Conservation (phyloP, 768 basidiomycete genomes). For the Phaeotremella fagi region DNA sequence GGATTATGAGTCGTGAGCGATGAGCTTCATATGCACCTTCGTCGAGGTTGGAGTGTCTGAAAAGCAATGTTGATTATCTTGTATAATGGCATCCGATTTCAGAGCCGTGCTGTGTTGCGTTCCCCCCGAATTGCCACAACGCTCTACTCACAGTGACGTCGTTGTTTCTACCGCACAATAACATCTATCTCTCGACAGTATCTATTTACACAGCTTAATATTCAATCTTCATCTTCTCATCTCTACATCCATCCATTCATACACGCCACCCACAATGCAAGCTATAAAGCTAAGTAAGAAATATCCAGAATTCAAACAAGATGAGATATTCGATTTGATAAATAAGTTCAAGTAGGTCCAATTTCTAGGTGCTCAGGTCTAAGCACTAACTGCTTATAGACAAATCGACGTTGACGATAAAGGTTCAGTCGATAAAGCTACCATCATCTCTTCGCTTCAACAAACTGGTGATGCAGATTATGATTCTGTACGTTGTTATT, state of each 20-base stretch:
- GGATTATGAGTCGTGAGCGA: too few relatives aligned
- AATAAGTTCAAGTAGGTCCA: slow-evolving; percentile 86
- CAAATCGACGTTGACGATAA: slow-evolving; percentile 48
- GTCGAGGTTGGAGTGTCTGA: too few relatives aligned
- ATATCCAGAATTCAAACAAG: slow-evolving; percentile 81
- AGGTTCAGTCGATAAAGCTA: slow-evolving; percentile 57
- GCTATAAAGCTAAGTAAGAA: slow-evolving; percentile 78
- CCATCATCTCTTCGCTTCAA: slow-evolving; percentile 73
- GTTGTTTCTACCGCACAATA: neutral
- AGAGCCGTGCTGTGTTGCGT: too few relatives aligned
- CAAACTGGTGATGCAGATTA: slow-evolving; percentile 75
- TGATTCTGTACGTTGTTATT: slow-evolving; percentile 53
- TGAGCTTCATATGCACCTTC: too few relatives aligned
- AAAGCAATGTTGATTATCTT: too few relatives aligned
- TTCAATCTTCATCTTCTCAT: neutral
- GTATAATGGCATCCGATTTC: too few relatives aligned
- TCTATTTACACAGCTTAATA: neutral
- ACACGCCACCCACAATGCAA: slow-evolving; percentile 37
- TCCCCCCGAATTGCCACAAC: too few relatives aligned
- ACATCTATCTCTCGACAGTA: neutral
- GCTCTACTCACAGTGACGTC: too few relatives aligned
- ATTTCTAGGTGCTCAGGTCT: neutral
- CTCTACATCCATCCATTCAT: neutral
- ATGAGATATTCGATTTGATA: slow-evolving; percentile 92
- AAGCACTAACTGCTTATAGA: slow-evolving; percentile 10